A percentile compares a stretch with the other conserved stretches of the same genome.
Evolutionary conservation across 2,329 filamentous ascomycete species (phyloP).

Genomic region (Fusarium udum): DNA sequence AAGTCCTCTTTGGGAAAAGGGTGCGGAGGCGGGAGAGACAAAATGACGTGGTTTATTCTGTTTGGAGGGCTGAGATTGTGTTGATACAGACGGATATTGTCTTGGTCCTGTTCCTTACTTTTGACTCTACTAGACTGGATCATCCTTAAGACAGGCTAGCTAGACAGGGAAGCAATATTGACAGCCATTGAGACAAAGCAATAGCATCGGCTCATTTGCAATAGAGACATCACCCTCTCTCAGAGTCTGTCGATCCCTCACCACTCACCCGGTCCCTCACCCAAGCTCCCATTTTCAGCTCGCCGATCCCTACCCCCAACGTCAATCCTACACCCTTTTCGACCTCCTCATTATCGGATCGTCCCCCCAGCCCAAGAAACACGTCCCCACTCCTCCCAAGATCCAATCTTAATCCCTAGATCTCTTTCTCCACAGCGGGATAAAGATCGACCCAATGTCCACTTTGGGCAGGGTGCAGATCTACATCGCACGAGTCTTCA

Average conservation of each 20-base stretch:
- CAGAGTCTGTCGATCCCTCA: not conserved
- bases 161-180: not conserved
- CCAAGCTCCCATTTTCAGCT: constrained; percentile 12
- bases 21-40: not conserved
- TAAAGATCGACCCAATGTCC: constrained; percentile 4
- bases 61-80: not conserved
- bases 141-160: not conserved
- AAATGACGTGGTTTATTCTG: constrained; percentile 26
- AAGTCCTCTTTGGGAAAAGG: constrained; percentile 27
- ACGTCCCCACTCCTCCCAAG: constrained; percentile 9
- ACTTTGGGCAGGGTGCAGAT: not conserved
- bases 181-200: not conserved
- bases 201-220: not conserved
- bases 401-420: constrained; percentile 13
- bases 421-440: constrained; percentile 7
- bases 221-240: not conserved
- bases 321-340: constrained; percentile 10
- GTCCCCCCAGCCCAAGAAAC: not conserved
- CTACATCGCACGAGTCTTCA: not conserved
- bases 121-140: not conserved
- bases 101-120: not conserved
- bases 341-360: constrained; percentile 6
- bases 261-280: constrained; percentile 11
- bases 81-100: not conserved
- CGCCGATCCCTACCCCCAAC: constrained; percentile 16